Evolutionary conservation across 2,329 filamentous ascomycete species (phyloP).

Genomic region (Diaporthe ilicicola): DNA sequence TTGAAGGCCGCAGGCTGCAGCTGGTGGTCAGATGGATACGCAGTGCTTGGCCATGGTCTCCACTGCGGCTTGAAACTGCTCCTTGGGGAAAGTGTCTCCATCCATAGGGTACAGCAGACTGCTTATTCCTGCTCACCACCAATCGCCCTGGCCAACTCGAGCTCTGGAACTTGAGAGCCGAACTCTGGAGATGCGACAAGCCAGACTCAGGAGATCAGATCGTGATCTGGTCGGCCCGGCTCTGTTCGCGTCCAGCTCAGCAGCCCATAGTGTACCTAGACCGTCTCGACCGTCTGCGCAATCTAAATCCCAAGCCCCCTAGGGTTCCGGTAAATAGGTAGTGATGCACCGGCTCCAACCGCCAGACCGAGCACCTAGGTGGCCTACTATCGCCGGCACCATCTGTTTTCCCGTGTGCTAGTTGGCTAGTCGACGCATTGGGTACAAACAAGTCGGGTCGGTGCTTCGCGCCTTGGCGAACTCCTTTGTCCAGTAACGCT

Average conservation of each 20-base stretch:
- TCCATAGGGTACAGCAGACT: neutral
- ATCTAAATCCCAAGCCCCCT: neutral
- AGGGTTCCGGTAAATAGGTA: neutral
- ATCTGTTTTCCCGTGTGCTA: neutral
- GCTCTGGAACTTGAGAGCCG: too few species aligned
- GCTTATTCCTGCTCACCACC: neutral
- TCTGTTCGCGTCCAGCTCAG: slow-evolving; percentile 3
- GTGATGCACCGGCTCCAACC: slow-evolving; percentile 1
- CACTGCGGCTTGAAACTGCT: slow-evolving; percentile 3
- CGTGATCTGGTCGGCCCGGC: neutral
- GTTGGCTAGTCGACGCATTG: slow-evolving; percentile 6
- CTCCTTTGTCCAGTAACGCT: slow-evolving; percentile 13
- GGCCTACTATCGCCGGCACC: neutral
- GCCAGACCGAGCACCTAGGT: slow-evolving; percentile 2
- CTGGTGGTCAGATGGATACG: neutral
- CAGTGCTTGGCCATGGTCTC: neutral
- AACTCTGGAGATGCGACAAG: neutral
- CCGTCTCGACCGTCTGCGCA: neutral
- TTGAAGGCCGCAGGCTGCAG: slow-evolving; percentile 1
- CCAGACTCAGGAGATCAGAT: neutral
- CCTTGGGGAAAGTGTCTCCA: neutral
- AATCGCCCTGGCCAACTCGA: neutral
- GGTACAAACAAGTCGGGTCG: neutral
- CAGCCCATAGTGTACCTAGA: neutral
- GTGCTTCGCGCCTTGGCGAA: neutral